These are phyloP conservation scores for Fusarium dlaminii DNA, from an alignment of 2,329 filamentous ascomycete genomes.

Conservation along the genomic window DNA sequence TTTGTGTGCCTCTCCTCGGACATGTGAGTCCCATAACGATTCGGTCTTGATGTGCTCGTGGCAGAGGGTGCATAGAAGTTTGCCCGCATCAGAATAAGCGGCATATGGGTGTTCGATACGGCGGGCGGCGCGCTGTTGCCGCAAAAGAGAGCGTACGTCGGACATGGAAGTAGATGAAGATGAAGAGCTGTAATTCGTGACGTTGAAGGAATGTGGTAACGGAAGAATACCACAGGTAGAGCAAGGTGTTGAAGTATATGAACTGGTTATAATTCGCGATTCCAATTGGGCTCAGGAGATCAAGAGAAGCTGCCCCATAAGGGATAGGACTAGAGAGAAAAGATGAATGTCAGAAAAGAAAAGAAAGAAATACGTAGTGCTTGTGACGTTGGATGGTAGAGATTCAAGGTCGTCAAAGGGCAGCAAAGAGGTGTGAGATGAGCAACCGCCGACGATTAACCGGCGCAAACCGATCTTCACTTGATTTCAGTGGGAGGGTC, in stretches of 20 bases:
- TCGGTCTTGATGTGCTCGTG: constrained; percentile 72
- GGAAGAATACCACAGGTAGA: constrained; percentile 14
- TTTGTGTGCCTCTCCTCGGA: constrained; percentile 58
- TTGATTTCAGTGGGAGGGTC: neutral
- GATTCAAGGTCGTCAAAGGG: constrained; percentile 22
- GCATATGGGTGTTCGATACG: constrained; percentile 77
- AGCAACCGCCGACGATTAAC: constrained; percentile 43
- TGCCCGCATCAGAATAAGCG: constrained; percentile 73
- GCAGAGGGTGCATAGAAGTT: constrained; percentile 74
- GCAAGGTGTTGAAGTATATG: neutral
- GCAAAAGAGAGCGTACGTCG: constrained; percentile 81
- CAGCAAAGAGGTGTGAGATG: constrained; percentile 26
- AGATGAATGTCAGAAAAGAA: neutral
- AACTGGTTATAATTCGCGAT: neutral
- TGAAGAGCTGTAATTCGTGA: neutral
- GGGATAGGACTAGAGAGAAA: neutral
- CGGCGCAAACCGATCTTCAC: constrained; percentile 38
- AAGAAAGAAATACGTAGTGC: constrained; percentile 6
- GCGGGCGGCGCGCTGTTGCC: constrained; percentile 78
- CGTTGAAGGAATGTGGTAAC: neutral
- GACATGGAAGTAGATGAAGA: constrained; percentile 64
- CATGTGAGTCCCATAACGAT: constrained; percentile 72
- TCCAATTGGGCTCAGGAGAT: neutral
- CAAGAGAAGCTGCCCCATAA: neutral
- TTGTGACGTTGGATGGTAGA: constrained; percentile 22